Base-by-base conservation (phyloP, 2,329 filamentous ascomycete genomes). In the Calonectria hawksworthii region DNA sequence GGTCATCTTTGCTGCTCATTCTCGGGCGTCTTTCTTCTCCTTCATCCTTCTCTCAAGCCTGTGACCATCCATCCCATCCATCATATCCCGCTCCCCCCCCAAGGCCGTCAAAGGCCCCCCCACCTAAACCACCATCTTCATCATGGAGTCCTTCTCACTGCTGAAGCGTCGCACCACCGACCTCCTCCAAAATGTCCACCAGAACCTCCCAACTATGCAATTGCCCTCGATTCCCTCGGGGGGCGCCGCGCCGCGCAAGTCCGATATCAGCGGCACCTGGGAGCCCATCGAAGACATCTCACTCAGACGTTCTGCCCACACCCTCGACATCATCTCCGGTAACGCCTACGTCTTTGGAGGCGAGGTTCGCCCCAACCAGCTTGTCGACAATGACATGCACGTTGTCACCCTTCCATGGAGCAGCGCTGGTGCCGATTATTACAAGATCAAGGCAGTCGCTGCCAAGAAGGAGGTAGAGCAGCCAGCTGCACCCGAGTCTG, bases 341-440 rank as follows among this genome's bases (percentile, higher is more conserved):
- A 86, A 86, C 50, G 89, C 90, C 52, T 93, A 92, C 83, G 88
- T 98, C 80, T 98, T 96, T 81, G 95, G 95, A 74, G 95, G 95
- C 78, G 95, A 97, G 83, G 84, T 93, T 72, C 86, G 88, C 59
- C 89, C 93, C 4, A 89, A 92, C 63, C 86, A 94, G 81, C 93
- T 93, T 9, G 89, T 93, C 71, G 94, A 96, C 85, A 95, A 95
- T 81, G 88, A 92, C 78, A 89, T 97, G 83, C 93, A 96, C 82
- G 86, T 92, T 68, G 81, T 96, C 61, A 88, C 88, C 0, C 85
- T 95, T 28, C 90, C 91, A 7, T 90, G 89, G 77, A 90, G 88
- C 83, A 88, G 86, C 74, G 89, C 90, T 30, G 86, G 87, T 1
- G 89, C 91, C 76, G 92, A 94, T 81, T 93, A 92, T 84, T 90